These are phyloP conservation scores for Talaromyces sp. DNA, from an alignment of 2,329 filamentous ascomycete genomes.

Conservation along the genomic window DNA sequence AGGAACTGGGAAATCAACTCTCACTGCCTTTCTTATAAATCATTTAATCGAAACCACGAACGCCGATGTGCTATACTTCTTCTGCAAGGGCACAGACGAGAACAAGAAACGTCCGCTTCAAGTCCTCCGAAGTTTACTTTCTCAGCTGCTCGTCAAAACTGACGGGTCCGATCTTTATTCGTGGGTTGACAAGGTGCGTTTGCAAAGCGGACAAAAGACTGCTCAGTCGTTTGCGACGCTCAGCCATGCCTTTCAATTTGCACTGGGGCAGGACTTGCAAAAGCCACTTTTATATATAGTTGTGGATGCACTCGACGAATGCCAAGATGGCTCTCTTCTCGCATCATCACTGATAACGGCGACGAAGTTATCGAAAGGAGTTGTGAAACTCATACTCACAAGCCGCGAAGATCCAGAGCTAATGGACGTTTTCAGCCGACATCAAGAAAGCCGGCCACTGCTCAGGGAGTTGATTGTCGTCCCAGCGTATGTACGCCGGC, in stretches of 20 bases:
- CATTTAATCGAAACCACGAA: neutral
- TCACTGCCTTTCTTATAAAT: conserved; percentile 1
- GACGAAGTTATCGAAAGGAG: neutral
- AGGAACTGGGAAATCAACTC: conserved; percentile 2
- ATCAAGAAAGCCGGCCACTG: neutral
- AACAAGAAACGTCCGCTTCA: neutral
- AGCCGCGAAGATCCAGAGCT: conserved; percentile 1
- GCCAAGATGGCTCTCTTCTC: neutral
- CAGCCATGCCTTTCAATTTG: neutral
- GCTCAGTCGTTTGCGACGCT: conserved; percentile 1
- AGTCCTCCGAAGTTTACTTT: conserved; percentile 3
- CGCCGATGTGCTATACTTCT: conserved; percentile 1
- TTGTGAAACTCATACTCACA: conserved; percentile 3
- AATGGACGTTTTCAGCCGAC: neutral
- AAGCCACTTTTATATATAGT: neutral
- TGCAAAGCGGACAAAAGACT: neutral
- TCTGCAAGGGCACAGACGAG: conserved; percentile 3
- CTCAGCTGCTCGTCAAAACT: neutral
- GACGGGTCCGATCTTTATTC: neutral
- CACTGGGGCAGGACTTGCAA: neutral
- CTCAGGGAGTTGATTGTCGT: neutral
- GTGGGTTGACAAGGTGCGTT: conserved; percentile 1
- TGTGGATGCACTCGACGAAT: conserved; percentile 7
- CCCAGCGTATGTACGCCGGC: neutral
- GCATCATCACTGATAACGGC: neutral